Conservation (phyloP, 176 grass and related monocot species). For the Musa acuminata region DNA sequence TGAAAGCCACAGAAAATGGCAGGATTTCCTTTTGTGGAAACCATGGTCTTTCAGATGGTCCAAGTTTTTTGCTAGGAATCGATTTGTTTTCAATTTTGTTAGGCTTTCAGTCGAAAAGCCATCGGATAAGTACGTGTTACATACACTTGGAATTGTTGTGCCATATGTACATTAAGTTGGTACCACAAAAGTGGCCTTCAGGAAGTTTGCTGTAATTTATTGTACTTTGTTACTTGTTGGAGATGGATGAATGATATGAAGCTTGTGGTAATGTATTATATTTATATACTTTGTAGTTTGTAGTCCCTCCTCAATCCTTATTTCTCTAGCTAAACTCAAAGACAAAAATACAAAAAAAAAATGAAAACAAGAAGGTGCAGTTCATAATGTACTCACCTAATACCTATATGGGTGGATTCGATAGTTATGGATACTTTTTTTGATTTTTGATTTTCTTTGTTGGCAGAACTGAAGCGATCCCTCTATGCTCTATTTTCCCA, state of each 20-base stretch:
- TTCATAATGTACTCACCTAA: too few species aligned
- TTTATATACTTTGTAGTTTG: neutral
- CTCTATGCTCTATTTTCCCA: constrained; percentile 91
- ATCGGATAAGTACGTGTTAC: neutral
- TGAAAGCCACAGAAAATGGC: too few species aligned
- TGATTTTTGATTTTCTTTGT: constrained; percentile 19
- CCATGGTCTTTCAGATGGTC: too few species aligned
- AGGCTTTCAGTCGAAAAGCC: too few species aligned
- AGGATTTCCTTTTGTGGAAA: too few species aligned
- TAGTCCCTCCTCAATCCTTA: neutral
- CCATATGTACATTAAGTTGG: neutral
- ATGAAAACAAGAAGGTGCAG: neutral
- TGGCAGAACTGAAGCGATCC: constrained; percentile 74
- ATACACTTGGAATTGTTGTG: neutral
- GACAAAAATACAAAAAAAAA: neutral
- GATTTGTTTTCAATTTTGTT: too few species aligned
- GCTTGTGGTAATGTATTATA: neutral
- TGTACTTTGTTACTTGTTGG: neutral
- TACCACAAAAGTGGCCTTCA: neutral
- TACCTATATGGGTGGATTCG: too few species aligned
- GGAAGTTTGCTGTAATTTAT: too few species aligned
- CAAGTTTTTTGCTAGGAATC: too few species aligned
- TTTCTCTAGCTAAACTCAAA: neutral
- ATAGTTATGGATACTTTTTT: neutral
- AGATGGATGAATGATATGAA: neutral